Conservation (phyloP, 371 early-diverging fungal genomes). For the Mortierella sp. region DNA sequence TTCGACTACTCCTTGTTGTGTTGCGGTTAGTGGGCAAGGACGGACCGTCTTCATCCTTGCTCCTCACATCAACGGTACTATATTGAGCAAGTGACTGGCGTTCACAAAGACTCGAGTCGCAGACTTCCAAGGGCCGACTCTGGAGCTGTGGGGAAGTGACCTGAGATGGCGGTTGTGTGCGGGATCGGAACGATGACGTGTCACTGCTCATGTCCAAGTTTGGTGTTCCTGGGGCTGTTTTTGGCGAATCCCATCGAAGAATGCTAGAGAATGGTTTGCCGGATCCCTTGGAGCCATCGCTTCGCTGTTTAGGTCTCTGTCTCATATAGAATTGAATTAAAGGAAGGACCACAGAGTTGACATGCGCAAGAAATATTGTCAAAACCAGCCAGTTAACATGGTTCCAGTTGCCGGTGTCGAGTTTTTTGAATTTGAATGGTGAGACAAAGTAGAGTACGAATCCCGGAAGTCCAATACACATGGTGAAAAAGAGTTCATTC, state of each 20-base stretch:
- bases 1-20: conserved; percentile 4
- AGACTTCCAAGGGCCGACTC: conserved; percentile 1
- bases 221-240: conserved; percentile 22
- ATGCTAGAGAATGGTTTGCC: conserved; percentile 21
- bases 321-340: conserved; percentile 39
- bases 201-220: conserved; percentile 25
- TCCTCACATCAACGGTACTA: not conserved
- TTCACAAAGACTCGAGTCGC: conserved; percentile 19
- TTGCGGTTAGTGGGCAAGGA: not conserved
- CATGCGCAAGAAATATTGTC: conserved; percentile 37
- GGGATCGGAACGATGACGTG: conserved; percentile 20
- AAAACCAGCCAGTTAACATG: conserved; percentile 48
- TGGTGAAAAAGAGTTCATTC: conserved; percentile 48
- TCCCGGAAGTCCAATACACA: conserved; percentile 48
- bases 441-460: conserved; percentile 51
- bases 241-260: conserved; percentile 43
- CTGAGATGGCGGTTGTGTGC: conserved; percentile 18
- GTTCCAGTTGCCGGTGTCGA: conserved; percentile 52
- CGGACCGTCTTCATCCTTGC: not conserved
- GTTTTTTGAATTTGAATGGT: conserved; percentile 36
- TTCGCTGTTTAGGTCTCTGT: conserved; percentile 33
- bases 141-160: conserved; percentile 12
- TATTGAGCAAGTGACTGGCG: conserved; percentile 9
- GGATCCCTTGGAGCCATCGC: conserved; percentile 2
- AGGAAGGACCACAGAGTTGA: conserved; percentile 46